phyloP scores from a whole-genome alignment of 2,329 filamentous ascomycete species.

The Penicillium aurantiogriseum region DNA sequence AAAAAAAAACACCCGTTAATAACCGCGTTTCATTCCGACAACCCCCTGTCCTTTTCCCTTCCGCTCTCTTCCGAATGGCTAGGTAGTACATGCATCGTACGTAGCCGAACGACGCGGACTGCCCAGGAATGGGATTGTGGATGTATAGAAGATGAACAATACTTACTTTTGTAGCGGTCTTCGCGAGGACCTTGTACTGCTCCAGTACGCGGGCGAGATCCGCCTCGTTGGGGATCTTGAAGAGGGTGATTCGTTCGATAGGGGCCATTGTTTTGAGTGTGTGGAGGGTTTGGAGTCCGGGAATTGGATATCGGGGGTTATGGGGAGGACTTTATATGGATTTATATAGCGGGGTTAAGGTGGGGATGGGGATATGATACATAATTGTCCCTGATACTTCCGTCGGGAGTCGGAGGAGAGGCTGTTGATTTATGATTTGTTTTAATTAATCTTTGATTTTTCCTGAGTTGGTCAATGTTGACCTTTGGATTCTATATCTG shows the following conservation, averaged over 20 bases:
- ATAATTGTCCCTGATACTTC: neutral
- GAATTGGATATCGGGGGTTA: neutral
- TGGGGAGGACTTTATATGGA: neutral
- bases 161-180: constrained; percentile 47
- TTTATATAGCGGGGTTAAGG: neutral
- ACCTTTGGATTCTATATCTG: neutral
- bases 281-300: neutral
- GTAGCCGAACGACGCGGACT: neutral
- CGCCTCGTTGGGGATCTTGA: constrained; percentile 52
- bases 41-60: neutral
- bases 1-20: neutral
- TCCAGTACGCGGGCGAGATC: constrained; percentile 46
- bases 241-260: constrained; percentile 54
- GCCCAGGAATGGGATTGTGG: neutral
- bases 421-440: neutral
- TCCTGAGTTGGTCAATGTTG: neutral
- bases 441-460: too few relatives aligned
- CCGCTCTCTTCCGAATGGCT: neutral
- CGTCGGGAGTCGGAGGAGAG: neutral
- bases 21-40: neutral
- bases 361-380: neutral
- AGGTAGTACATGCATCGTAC: neutral
- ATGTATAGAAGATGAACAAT: neutral
- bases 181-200: constrained; percentile 45
- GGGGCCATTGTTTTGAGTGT: constrained; percentile 32